These are phyloP conservation scores for Alternaria postmessia DNA, from an alignment of 2,329 filamentous ascomycete genomes.

Conservation along the genomic window DNA sequence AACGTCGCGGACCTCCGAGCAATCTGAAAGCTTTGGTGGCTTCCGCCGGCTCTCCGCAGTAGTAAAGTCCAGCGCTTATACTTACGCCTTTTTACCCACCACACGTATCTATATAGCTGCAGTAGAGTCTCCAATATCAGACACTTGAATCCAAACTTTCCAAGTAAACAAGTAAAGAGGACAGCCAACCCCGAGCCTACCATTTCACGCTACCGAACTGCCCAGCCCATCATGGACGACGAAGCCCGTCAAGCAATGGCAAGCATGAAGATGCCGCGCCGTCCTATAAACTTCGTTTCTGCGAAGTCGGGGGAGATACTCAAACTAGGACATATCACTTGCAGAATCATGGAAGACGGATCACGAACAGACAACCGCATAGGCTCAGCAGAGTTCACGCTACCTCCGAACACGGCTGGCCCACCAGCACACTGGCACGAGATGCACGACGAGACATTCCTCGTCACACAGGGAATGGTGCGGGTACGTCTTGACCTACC, in stretches of 20 bases:
- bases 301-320: slow-evolving; percentile 59
- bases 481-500: background rate
- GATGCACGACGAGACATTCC: slow-evolving; percentile 66
- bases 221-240: slow-evolving; percentile 41
- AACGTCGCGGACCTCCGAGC: background rate
- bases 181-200: background rate
- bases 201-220: background rate
- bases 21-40: slow-evolving; percentile 6
- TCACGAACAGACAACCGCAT: slow-evolving; percentile 60
- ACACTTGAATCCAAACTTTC: background rate
- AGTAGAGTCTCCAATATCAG: background rate
- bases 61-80: slow-evolving; percentile 13
- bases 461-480: slow-evolving; percentile 61
- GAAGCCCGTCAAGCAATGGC: slow-evolving; percentile 45
- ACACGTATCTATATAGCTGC: background rate
- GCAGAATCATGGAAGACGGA: slow-evolving; percentile 62
- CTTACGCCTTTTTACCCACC: background rate
- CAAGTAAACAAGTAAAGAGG: background rate
- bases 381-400: slow-evolving; percentile 58
- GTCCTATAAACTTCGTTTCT: slow-evolving; percentile 59
- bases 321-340: slow-evolving; percentile 59
- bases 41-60: slow-evolving; percentile 39
- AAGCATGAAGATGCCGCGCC: slow-evolving; percentile 51
- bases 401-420: slow-evolving; percentile 57
- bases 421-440: slow-evolving; percentile 64